A percentile compares a stretch with the other conserved stretches of the same genome.
These are phyloP conservation scores for Prosopis cineraria DNA, from an alignment of 306 rosid genomes.

Conservation along the genomic window DNA sequence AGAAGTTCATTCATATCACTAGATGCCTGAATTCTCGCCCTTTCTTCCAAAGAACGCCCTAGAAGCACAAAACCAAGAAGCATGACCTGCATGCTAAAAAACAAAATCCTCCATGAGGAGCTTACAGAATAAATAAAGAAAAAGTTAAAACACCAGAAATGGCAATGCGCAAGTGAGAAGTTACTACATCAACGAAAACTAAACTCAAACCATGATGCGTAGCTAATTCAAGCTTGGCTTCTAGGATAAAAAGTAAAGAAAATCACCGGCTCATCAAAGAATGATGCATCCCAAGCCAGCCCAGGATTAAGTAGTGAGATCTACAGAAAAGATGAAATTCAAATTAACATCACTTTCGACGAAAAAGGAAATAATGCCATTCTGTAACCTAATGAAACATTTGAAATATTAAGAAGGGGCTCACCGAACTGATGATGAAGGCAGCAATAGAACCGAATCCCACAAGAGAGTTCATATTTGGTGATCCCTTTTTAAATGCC, in stretches of 20 bases:
- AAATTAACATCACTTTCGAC: constrained; percentile 24
- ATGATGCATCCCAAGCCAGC: constrained; percentile 80
- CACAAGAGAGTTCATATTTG: constrained; percentile 97
- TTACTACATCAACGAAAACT: constrained; percentile 21
- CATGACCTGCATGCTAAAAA: constrained; percentile 97
- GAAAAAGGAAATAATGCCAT: constrained; percentile 25
- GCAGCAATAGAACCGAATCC: constrained; percentile 96
- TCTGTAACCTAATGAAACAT: constrained; percentile 31
- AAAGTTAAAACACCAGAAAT: constrained; percentile 22
- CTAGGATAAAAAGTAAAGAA: constrained; percentile 48
- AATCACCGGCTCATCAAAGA: constrained; percentile 99
- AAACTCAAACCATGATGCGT: constrained; percentile 31
- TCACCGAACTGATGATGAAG: constrained; percentile 84
- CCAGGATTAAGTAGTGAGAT: constrained; percentile 63
- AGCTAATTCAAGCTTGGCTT: constrained; percentile 29
- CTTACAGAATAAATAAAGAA: constrained; percentile 30
- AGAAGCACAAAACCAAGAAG: constrained; percentile 99
- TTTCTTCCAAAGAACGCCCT: constrained; percentile 97
- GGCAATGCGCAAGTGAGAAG: constrained; percentile 5
- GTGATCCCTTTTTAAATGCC: constrained; percentile 85
- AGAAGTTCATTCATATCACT: constrained; percentile 98
- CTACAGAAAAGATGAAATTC: constrained; percentile 47
- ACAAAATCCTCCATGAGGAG: constrained; percentile 53
- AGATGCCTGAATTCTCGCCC: constrained; percentile 89
- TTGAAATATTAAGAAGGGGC: constrained; percentile 43